A percentile compares a stretch with the other conserved stretches of the same genome.
Conservation (phyloP, 768 basidiomycete genomes). For the Calvatia gigantea region DNA sequence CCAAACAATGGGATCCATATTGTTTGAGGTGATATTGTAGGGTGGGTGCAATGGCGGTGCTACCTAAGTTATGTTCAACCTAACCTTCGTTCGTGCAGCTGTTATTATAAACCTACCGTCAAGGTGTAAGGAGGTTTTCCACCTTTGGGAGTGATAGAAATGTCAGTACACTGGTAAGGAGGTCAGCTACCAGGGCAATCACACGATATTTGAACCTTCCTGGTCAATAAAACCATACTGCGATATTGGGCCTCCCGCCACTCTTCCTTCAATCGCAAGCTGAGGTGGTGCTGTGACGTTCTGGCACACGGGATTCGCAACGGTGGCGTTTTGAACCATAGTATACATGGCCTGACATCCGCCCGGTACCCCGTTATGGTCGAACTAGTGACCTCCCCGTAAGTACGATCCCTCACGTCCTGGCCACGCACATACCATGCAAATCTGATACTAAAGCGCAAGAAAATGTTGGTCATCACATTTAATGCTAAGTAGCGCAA, state of each 20-base stretch:
- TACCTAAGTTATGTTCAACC: too few relatives aligned
- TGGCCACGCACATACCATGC: too few relatives aligned
- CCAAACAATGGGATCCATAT: conserved; percentile 33
- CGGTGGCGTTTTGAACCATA: conserved; percentile 38
- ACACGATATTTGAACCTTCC: too few relatives aligned
- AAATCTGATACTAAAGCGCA: conserved; percentile 53
- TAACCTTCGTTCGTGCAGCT: too few relatives aligned
- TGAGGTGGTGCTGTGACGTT: conserved; percentile 34
- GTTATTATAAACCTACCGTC: conserved; percentile 39
- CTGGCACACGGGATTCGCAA: conserved; percentile 31
- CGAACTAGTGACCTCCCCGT: too few relatives aligned
- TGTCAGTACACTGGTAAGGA: conserved; percentile 53
- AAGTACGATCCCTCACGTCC: too few relatives aligned
- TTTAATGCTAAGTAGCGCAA: too few relatives aligned
- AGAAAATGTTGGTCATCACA: too few relatives aligned
- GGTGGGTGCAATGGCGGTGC: conserved; percentile 50
- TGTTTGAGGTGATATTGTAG: conserved; percentile 43
- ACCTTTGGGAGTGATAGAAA: conserved; percentile 37
- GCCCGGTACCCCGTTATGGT: conserved; percentile 42
- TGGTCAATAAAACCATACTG: conserved; percentile 44
- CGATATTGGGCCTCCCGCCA: conserved; percentile 36
- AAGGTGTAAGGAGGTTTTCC: conserved; percentile 47
- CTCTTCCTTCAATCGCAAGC: conserved; percentile 32
- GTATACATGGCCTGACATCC: conserved; percentile 51
- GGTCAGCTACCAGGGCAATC: too few relatives aligned